phyloP scores from a whole-genome alignment of 441 rosid species.

The Croton setiger region DNA sequence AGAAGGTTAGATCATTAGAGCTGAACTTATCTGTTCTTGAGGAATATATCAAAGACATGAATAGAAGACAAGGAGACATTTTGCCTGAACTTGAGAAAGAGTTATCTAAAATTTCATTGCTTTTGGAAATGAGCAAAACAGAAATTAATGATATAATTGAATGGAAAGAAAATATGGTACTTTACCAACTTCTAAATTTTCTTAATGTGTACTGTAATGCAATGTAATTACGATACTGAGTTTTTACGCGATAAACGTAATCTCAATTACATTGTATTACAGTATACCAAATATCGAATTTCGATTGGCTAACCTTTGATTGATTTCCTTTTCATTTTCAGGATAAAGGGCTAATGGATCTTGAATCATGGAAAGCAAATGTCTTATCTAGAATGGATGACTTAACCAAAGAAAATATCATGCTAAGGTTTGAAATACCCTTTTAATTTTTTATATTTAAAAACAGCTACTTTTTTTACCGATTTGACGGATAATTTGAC shows the following conservation, averaged over 20 bases:
- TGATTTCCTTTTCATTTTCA: conserved; percentile 21
- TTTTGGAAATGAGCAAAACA: conserved; percentile 46
- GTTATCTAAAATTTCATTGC: conserved; percentile 39
- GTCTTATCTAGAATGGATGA: conserved; percentile 52
- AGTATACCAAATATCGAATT: too few species aligned
- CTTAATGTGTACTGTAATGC: background rate
- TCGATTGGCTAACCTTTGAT: conserved; percentile 6
- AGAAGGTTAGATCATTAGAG: conserved; percentile 73
- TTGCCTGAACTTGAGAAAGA: conserved; percentile 56
- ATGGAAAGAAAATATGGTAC: conserved; percentile 65
- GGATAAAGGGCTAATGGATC: conserved; percentile 49
- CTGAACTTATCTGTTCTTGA: conserved; percentile 62
- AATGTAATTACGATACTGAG: background rate
- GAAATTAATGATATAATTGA: conserved; percentile 47
- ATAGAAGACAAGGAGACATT: conserved; percentile 44
- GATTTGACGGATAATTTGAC: too few species aligned
- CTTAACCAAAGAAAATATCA: conserved; percentile 51
- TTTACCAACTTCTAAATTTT: conserved; percentile 2
- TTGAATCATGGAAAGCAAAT: conserved; percentile 59
- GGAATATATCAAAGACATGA: conserved; percentile 63
- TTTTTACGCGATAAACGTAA: too few species aligned
- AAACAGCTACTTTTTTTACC: too few species aligned
- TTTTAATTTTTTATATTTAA: background rate
- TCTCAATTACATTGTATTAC: too few species aligned
- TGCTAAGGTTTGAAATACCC: conserved; percentile 50